phyloP scores from a whole-genome alignment of 371 early-diverging fungal genomes.

The Nematocida sp. region DNA sequence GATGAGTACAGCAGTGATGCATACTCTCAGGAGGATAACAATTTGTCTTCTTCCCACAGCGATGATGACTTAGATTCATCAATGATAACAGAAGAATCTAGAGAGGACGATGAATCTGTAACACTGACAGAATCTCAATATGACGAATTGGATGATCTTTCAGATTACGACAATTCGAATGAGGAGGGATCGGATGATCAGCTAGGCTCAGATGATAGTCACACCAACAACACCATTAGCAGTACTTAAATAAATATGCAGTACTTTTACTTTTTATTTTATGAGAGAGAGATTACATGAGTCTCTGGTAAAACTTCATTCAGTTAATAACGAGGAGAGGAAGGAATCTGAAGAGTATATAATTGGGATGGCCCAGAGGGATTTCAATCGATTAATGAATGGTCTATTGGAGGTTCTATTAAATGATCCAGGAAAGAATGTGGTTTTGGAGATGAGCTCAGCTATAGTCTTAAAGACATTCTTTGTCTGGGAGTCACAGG shows the following conservation, averaged over 20 bases:
- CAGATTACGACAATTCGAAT: slow-evolving; percentile 10
- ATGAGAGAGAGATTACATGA: slow-evolving; percentile 24
- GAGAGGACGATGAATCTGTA: slow-evolving; percentile 24
- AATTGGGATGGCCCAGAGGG: not conserved
- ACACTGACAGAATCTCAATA: slow-evolving; percentile 28
- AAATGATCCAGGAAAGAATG: not conserved
- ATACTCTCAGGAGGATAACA: not conserved
- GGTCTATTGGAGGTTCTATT: slow-evolving; percentile 8
- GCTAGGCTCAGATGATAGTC: not conserved
- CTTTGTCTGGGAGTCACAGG: slow-evolving; percentile 43
- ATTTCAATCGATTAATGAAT: not conserved
- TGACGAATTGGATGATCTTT: slow-evolving; percentile 26
- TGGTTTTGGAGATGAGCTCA: not conserved
- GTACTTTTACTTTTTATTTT: not conserved
- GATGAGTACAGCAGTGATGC: slow-evolving; percentile 37
- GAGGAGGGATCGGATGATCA: slow-evolving; percentile 26
- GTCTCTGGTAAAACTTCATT: slow-evolving; percentile 16
- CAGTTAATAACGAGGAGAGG: slow-evolving; percentile 12
- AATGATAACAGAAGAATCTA: slow-evolving; percentile 14
- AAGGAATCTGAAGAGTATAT: slow-evolving; percentile 34
- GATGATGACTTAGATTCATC: slow-evolving; percentile 26
- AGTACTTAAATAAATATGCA: slow-evolving; percentile 1
- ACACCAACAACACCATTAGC: not conserved
- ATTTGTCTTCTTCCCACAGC: slow-evolving; percentile 2
- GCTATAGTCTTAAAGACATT: slow-evolving; percentile 38